phyloP scores from a whole-genome alignment of 768 basidiomycete genomes.

The Boletus pseudopeckii region DNA sequence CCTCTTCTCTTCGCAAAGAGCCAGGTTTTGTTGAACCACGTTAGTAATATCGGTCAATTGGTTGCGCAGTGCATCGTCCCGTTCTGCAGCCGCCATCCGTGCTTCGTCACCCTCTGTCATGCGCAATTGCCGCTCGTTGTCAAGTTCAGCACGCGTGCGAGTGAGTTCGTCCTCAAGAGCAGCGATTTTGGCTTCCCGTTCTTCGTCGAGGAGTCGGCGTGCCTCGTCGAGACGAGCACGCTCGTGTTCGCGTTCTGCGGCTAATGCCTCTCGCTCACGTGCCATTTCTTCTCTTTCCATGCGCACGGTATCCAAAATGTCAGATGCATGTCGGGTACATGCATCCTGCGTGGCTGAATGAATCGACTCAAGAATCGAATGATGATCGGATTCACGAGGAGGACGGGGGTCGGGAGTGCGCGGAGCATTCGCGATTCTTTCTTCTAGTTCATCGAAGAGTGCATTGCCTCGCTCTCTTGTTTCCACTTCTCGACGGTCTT shows the following conservation, averaged over 20 bases:
- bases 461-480: constrained; percentile 37
- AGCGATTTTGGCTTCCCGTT: constrained; percentile 52
- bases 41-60: constrained; percentile 74
- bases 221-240: constrained; percentile 50
- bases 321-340: constrained; percentile 51
- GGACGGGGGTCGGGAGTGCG: constrained; percentile 20
- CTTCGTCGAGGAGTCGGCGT: constrained; percentile 42
- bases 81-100: constrained; percentile 58
- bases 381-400: constrained; percentile 25
- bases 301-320: constrained; percentile 56
- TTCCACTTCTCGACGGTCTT: constrained; percentile 57
- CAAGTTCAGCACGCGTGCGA: constrained; percentile 54
- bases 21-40: constrained; percentile 63
- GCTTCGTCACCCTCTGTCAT: constrained; percentile 59
- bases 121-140: constrained; percentile 57
- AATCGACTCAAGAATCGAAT: constrained; percentile 36
- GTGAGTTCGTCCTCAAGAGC: constrained; percentile 64
- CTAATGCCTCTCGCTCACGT: constrained; percentile 50
- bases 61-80: constrained; percentile 54
- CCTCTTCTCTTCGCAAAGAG: constrained; percentile 57
- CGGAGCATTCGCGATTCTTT: constrained; percentile 23
- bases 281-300: constrained; percentile 58
- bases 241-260: constrained; percentile 52
- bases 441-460: constrained; percentile 27
- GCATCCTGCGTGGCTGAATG: constrained; percentile 49